A percentile compares a stretch with the other conserved stretches of the same genome.
Evolutionary conservation across 768 basidiomycete genomes (phyloP).

Genomic region (Trametopsis cervina): DNA sequence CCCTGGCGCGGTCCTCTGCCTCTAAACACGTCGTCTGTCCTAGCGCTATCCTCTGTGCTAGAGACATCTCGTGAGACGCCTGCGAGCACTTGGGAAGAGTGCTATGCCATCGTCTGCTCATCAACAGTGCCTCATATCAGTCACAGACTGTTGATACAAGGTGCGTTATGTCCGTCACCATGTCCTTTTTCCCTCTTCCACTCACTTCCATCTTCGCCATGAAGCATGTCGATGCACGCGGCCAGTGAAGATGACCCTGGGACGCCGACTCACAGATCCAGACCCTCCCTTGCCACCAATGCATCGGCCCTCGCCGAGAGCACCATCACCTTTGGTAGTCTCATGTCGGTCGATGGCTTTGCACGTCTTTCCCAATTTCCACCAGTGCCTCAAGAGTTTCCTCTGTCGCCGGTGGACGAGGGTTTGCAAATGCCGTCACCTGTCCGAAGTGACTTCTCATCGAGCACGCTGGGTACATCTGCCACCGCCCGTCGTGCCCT

Average conservation of each 20-base stretch:
- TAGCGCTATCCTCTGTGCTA: neutral
- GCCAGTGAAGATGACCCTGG: slow-evolving; percentile 2
- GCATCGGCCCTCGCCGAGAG: slow-evolving; percentile 53
- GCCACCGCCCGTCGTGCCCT: slow-evolving; percentile 4
- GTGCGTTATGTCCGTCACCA: slow-evolving; percentile 1
- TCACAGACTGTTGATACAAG: slow-evolving; percentile 6
- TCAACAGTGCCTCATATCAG: slow-evolving; percentile 6
- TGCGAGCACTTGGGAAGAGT: neutral
- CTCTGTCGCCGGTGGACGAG: slow-evolving; percentile 21
- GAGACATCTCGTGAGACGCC: neutral
- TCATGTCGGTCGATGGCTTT: slow-evolving; percentile 20
- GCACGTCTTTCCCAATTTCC: slow-evolving; percentile 45
- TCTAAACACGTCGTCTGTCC: too few species aligned
- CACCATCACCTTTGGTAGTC: slow-evolving; percentile 39
- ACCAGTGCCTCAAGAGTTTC: slow-evolving; percentile 35
- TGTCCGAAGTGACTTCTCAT: slow-evolving; percentile 1
- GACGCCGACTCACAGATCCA: slow-evolving; percentile 15
- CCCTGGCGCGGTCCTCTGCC: too few species aligned
- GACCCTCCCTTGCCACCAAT: slow-evolving; percentile 41
- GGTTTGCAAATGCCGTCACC: slow-evolving; percentile 3
- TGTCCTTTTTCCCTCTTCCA: neutral
- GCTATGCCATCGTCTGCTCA: slow-evolving; percentile 11
- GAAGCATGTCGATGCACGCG: neutral
- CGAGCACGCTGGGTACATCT: slow-evolving; percentile 2
- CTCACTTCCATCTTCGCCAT: neutral